Base-by-base conservation (phyloP, 768 basidiomycete genomes). In the Amanita muscaria region DNA sequence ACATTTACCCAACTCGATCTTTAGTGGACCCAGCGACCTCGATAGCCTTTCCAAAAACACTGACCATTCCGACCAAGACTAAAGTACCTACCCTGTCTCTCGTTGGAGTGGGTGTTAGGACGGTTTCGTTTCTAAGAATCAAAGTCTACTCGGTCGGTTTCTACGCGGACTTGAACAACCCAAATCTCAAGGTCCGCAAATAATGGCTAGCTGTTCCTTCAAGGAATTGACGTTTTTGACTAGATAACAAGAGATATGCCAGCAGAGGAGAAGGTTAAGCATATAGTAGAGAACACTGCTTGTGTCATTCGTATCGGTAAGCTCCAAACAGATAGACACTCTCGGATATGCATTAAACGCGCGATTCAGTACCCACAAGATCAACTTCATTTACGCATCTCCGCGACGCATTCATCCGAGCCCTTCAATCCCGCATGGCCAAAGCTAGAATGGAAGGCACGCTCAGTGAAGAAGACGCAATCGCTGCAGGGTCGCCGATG, bases 101-200 rank as follows among this genome's bases (percentile, higher is more conserved):
- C 4, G 64, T 96, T n/a, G 91, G 91, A 5, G 66, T 88, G 1
- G 91, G 91, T 15, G 89, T 91, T 31, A 72, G 91, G 38, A 88
- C 82, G 0, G 90, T 96, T 21, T 90, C 89, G 10, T 91, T 96
- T 62, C 68, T 94, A 29, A 73, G 81, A 5, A 76, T 96, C 51
- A 80, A 88, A 57, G 91, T 94, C 12, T 96, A 96, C 63, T 85
- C 84, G 9, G 79, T 89, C 25, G 92, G 77, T 2, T 90, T 96
- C 64, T 96, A 94, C 60, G 84, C 88, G 5, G 89, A 94, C 58
- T 64, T 90, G 34, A 55, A 67, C n/a, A 76, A 80, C 49, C 76
- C 80, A 1, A 71, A 68, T 32, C 68, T 87, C 46, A 70, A 72
- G 42, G 83, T 83, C 41, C 41, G 66, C 55, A 8, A 16, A 5